Conservation (phyloP, 176 grass and related monocot species). For the Rhipidocladum racemiflorum region DNA sequence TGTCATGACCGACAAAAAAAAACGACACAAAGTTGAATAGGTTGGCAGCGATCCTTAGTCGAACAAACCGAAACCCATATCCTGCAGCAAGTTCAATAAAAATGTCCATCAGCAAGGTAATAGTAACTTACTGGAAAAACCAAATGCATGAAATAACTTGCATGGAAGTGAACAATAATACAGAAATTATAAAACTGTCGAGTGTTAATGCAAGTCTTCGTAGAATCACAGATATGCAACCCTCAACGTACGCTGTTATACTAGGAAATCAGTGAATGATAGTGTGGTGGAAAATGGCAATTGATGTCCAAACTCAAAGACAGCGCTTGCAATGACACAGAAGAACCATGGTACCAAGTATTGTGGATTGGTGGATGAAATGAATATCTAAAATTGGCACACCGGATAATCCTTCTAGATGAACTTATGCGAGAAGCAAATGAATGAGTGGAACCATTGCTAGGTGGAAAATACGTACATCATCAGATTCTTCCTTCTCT, state of each 20-base stretch:
- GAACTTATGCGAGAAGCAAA: background rate
- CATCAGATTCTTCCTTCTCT: conserved; percentile 92
- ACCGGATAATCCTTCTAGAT: background rate
- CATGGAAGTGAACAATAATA: background rate
- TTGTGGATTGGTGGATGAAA: background rate
- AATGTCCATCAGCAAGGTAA: background rate
- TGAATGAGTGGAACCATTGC: background rate
- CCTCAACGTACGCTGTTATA: background rate
- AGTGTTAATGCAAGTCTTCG: background rate
- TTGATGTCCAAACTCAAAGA: background rate
- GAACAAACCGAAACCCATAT: conserved; percentile 88
- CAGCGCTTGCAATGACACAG: background rate
- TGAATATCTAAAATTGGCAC: background rate
- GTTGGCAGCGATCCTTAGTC: conserved; percentile 30
- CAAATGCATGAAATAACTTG: background rate
- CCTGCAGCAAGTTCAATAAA: conserved; percentile 45
- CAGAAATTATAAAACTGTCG: background rate
- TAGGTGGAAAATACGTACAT: conserved; percentile 38
- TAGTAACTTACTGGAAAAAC: background rate
- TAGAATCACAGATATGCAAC: background rate
- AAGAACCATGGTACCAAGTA: background rate
- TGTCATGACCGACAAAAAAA: background rate
- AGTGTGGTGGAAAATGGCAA: background rate
- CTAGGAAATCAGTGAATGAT: background rate
- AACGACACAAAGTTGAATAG: background rate